Percentiles rank a stretch among this genome's conserved stretches.
Conservation (phyloP, 306 rosid species). For the Vachellia collinsii region DNA sequence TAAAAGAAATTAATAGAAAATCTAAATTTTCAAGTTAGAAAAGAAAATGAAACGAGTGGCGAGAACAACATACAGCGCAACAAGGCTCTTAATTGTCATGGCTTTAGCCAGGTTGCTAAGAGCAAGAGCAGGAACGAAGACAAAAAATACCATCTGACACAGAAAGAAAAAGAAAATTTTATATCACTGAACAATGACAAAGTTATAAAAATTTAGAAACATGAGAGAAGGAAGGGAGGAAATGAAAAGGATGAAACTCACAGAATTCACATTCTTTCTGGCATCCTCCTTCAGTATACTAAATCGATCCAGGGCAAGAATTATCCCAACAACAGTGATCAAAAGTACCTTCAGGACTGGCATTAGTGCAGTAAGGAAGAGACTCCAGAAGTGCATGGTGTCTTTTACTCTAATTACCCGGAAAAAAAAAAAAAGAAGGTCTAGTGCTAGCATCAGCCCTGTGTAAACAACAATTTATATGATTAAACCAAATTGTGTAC, state of each 20-base stretch:
- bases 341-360: slow-evolving; percentile 45
- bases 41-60: neutral
- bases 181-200: neutral
- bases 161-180: neutral
- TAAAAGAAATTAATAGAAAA: neutral
- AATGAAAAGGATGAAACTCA: slow-evolving; percentile 27
- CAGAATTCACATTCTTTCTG: slow-evolving; percentile 43
- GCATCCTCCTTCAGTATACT: slow-evolving; percentile 38
- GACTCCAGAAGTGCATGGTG: slow-evolving; percentile 39
- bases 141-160: slow-evolving; percentile 46
- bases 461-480: neutral
- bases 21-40: neutral
- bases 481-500: neutral
- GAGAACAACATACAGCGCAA: slow-evolving; percentile 42
- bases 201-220: neutral
- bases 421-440: neutral
- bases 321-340: slow-evolving; percentile 42
- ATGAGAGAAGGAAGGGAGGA: neutral
- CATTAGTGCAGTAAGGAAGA: slow-evolving; percentile 51
- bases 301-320: slow-evolving; percentile 46
- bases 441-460: neutral
- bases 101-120: slow-evolving; percentile 43
- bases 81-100: slow-evolving; percentile 38
- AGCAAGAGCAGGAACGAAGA: slow-evolving; percentile 42
- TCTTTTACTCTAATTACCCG: neutral